Conservation (phyloP, 2,329 filamentous ascomycete species). For the Bipolaris sorokiniana region DNA sequence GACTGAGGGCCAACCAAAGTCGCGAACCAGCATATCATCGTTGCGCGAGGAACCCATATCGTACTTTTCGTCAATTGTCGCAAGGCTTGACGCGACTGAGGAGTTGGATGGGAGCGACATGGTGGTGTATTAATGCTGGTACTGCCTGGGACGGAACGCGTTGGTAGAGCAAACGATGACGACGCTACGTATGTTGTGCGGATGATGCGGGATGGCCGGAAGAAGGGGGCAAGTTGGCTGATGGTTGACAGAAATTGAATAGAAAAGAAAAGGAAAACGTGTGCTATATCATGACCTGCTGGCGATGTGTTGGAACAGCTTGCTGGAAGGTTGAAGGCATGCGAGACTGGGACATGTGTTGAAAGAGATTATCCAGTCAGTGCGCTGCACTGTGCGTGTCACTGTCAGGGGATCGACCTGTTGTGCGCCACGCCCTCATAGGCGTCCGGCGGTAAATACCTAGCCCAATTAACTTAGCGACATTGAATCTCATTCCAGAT, state of each 20-base stretch:
- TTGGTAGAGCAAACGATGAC: conserved; percentile 9
- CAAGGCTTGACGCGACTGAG: conserved; percentile 18
- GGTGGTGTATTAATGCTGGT: conserved; percentile 2
- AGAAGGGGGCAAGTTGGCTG: background rate
- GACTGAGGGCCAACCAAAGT: conserved; percentile 32
- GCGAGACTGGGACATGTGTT: conserved; percentile 13
- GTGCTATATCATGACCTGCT: conserved; percentile 11
- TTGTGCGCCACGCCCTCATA: conserved; percentile 18
- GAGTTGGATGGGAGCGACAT: conserved; percentile 20
- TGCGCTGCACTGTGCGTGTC: conserved; percentile 11
- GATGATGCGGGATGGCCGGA: background rate
- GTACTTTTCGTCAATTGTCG: conserved; percentile 21
- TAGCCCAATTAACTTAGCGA: conserved; percentile 12
- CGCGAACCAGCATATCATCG: conserved; percentile 24
- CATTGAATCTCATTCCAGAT: conserved; percentile 11
- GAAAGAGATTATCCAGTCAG: conserved; percentile 13
- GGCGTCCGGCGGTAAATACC: conserved; percentile 1
- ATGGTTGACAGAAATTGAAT: background rate
- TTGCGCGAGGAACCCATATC: conserved; percentile 11
- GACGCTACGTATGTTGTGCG: background rate
- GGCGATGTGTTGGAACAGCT: conserved; percentile 6
- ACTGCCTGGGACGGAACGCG: conserved; percentile 10
- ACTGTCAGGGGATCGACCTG: conserved; percentile 20
- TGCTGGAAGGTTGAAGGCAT: conserved; percentile 2
- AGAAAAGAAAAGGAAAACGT: conserved; percentile 1